Base-by-base conservation (phyloP, 306 rosid species). In the Gynostemma pentaphyllum region DNA sequence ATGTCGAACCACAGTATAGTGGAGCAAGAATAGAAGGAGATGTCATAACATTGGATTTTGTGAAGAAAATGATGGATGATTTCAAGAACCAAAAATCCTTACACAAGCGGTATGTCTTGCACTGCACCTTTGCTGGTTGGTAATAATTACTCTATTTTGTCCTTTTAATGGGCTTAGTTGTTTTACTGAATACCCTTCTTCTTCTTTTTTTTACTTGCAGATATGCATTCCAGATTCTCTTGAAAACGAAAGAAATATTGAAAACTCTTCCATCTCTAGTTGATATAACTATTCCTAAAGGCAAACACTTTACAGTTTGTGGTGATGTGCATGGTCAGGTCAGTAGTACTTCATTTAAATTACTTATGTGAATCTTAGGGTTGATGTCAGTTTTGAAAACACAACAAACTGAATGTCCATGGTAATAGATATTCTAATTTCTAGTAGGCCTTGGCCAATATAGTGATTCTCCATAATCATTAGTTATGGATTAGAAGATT, bases 291-390 rank as follows among this genome's bases (percentile, higher is more conserved):
- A 72, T 92, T 77, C 95, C 81, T 9, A 67, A 79, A 9, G 96
- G 96, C 64, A 88, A 79, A 45, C 90, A 69, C 73, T 84, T 92
- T 69, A 92, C 96, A 65, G 95, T 92, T 69, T 92, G 98, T 55
- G 98, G 98, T 8, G 98, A 92, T 65, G 95, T 92, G 67, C 98
- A 92, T 75, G 98, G 98, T 60, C 98, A 92, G 96, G 98, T 92
- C 62, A 83, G 64, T 69, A 68, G 56, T 44, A 19, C 67, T 59
- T 67, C 34, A 69, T 56, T 48, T 49, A 27, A 36, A 45, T 9
- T 41, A 9, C 27, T 5, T 42, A 61, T 37, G 16, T 70, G 28
- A 22, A n/a, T 62, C 39, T 67, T 70, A 51, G 44, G 26, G 48
- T 69, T 75, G 45, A 62, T 45, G n/a, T 13, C 32, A 32, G 4